phyloP scores from a whole-genome alignment of 257 asterid genomes.

The Solanum megistacrolobum region DNA sequence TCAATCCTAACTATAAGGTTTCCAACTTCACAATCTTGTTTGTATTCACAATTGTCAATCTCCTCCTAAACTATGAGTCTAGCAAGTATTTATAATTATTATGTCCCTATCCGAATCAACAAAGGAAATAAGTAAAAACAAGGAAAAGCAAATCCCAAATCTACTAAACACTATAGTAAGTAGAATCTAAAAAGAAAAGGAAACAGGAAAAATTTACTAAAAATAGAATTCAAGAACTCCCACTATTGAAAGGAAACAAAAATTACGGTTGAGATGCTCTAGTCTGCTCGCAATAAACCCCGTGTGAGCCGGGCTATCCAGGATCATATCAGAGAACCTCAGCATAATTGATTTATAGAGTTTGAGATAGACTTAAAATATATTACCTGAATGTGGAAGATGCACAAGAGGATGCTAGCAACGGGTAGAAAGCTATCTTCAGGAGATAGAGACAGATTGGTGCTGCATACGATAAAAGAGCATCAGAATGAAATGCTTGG shows the following conservation, averaged over 20 bases:
- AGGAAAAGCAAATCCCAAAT: background rate
- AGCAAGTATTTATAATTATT: background rate
- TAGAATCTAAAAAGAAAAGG: background rate
- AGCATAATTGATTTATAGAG: background rate
- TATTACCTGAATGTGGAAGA: constrained; percentile 75
- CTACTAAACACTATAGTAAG: background rate
- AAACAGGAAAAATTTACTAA: background rate
- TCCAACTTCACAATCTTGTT: background rate
- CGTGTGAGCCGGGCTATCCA: background rate
- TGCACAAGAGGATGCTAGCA: constrained; percentile 85
- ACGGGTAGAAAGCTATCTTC: constrained; percentile 98
- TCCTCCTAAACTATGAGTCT: background rate
- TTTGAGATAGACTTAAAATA: background rate
- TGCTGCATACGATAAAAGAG: constrained; percentile 22
- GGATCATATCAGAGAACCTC: background rate
- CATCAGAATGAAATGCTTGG: background rate
- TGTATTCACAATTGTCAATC: background rate
- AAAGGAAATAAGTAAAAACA: background rate
- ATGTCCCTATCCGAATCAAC: background rate
- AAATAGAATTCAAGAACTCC: background rate
- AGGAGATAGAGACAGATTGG: constrained; percentile 77
- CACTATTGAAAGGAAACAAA: background rate
- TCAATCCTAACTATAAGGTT: background rate
- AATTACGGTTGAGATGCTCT: background rate
- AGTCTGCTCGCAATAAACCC: background rate